Percentiles rank a stretch among this genome's conserved stretches.
phyloP scores from a whole-genome alignment of 306 rosid genomes.

The Lathyrus tuberosus region DNA sequence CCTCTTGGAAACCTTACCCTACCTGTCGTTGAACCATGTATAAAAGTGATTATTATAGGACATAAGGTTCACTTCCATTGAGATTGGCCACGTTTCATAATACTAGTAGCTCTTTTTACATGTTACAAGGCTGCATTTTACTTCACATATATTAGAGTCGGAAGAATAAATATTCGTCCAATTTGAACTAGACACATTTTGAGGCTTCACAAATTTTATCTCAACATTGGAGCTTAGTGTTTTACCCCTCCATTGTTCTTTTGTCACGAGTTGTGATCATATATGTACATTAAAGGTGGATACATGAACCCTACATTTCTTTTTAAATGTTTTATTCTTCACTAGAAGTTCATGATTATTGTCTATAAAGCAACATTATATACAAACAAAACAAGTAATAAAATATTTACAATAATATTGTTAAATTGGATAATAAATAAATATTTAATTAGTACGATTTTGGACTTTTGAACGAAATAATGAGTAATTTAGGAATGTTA shows the following conservation, averaged over 20 bases:
- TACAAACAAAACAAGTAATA: too few species aligned
- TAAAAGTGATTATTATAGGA: background rate
- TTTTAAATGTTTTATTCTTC: background rate
- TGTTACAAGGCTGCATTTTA: background rate
- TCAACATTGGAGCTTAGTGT: background rate
- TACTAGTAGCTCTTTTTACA: background rate
- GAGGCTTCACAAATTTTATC: background rate
- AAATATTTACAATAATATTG: too few species aligned
- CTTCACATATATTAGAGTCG: background rate
- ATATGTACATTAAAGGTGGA: background rate
- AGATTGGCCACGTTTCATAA: constrained; percentile 39
- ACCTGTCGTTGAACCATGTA: constrained; percentile 20
- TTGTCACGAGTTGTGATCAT: constrained; percentile 8
- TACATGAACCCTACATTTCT: constrained; percentile 22
- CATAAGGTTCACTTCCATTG: constrained; percentile 7
- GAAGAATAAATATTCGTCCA: background rate
- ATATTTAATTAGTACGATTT: too few species aligned
- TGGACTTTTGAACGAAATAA: too few species aligned
- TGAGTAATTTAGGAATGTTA: too few species aligned
- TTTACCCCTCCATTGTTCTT: background rate
- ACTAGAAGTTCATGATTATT: background rate
- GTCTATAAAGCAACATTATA: too few species aligned
- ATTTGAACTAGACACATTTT: constrained; percentile 31
- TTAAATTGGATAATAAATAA: too few species aligned
- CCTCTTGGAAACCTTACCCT: constrained; percentile 24